Percentiles rank a stretch among this genome's conserved stretches.
Evolutionary conservation across 1,284 basidiomycete genomes (phyloP).

Genomic region (Fistulina hepatica): DNA sequence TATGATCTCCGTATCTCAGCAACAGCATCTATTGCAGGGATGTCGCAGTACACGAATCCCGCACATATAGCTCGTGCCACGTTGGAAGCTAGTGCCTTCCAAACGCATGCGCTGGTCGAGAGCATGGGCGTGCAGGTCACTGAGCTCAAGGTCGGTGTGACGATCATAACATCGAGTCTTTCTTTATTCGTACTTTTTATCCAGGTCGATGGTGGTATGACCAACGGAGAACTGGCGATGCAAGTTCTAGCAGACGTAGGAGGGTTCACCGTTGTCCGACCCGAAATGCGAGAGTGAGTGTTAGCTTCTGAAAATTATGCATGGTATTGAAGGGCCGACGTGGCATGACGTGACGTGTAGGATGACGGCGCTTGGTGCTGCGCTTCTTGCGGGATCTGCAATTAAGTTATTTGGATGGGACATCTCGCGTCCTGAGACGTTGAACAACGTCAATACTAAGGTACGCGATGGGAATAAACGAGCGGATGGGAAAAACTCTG

Average conservation of each 20-base stretch:
- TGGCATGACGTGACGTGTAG: constrained; percentile 6
- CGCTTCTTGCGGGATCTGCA: constrained; percentile 88
- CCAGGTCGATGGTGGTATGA: constrained; percentile 93
- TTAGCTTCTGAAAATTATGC: constrained; percentile 12
- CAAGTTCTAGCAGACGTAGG: constrained; percentile 87
- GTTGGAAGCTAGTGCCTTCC: constrained; percentile 83
- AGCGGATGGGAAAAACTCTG: too few relatives aligned
- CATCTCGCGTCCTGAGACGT: constrained; percentile 72
- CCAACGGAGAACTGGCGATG: constrained; percentile 87
- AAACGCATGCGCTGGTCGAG: constrained; percentile 90
- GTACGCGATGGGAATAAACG: too few relatives aligned
- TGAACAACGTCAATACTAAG: constrained; percentile 86
- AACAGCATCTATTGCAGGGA: too few relatives aligned
- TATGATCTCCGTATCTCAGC: constrained; percentile 16
- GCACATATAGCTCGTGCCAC: constrained; percentile 91
- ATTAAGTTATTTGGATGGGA: constrained; percentile 94
- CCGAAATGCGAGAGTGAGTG: constrained; percentile 93
- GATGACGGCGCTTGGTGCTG: constrained; percentile 96
- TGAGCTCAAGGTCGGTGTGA: constrained; percentile 67
- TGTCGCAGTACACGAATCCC: constrained; percentile 89
- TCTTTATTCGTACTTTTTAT: too few relatives aligned
- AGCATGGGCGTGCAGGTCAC: constrained; percentile 64
- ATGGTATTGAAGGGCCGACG: background rate
- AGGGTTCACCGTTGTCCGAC: constrained; percentile 84
- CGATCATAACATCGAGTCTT: constrained; percentile 46